These are phyloP conservation scores for Pyrus hybrid DNA, from an alignment of 331 rosid species.

Conservation along the genomic window DNA sequence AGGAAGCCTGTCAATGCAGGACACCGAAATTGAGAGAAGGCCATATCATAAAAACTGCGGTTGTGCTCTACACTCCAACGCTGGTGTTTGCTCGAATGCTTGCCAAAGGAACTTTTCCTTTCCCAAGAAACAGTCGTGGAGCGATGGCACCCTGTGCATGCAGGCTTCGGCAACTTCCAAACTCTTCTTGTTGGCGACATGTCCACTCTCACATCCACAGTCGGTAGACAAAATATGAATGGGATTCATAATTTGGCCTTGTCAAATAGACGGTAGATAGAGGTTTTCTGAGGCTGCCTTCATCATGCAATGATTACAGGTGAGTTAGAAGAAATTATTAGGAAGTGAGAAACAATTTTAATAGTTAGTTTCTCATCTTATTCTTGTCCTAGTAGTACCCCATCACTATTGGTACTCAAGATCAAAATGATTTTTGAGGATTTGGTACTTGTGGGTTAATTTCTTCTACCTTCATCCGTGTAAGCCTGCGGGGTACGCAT, in stretches of 20 bases:
- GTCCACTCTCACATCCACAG: neutral
- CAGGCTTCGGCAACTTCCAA: conserved; percentile 9
- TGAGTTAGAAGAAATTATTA: neutral
- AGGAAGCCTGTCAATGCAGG: conserved; percentile 39
- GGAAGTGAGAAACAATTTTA: conserved; percentile 1
- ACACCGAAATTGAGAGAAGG: conserved; percentile 37
- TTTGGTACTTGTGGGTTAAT: neutral
- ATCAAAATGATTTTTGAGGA: neutral
- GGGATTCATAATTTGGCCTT: neutral
- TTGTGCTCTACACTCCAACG: conserved; percentile 34
- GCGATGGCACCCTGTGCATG: conserved; percentile 5
- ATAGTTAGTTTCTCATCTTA: neutral
- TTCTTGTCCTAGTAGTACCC: neutral
- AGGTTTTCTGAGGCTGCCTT: neutral
- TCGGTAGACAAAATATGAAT: neutral
- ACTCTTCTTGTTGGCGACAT: neutral
- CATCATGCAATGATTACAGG: neutral
- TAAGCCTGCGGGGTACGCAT: neutral
- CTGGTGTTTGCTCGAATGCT: neutral
- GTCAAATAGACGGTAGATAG: neutral
- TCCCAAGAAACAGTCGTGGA: conserved; percentile 33
- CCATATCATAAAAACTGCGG: conserved; percentile 56
- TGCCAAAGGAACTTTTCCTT: conserved; percentile 21
- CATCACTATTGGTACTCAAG: neutral
- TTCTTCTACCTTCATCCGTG: neutral